These are phyloP conservation scores for Aspergillus quadrilineatus DNA, from an alignment of 2,329 filamentous ascomycete genomes.

Conservation along the genomic window DNA sequence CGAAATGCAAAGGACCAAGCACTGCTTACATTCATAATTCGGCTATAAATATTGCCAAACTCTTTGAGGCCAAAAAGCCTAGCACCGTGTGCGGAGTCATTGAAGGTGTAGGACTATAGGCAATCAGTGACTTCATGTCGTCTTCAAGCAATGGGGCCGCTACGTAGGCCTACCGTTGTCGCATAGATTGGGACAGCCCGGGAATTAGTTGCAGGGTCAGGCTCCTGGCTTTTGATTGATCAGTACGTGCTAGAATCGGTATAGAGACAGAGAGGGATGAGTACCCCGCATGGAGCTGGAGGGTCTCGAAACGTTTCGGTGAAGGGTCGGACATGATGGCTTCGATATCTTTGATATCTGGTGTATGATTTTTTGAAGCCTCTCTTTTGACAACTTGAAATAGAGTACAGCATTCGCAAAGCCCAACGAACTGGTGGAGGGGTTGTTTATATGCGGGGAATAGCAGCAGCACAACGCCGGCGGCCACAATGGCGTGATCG, in stretches of 20 bases:
- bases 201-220: conserved; percentile 78
- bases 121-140: not conserved
- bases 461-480: not conserved
- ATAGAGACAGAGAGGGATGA: conserved; percentile 21
- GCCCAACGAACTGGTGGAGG: not conserved
- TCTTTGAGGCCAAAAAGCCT: conserved; percentile 96
- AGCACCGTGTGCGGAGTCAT: conserved; percentile 93
- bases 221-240: conserved; percentile 62
- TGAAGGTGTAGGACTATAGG: conserved; percentile 78
- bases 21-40: conserved; percentile 79
- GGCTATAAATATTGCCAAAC: conserved; percentile 95
- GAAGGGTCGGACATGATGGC: conserved; percentile 37
- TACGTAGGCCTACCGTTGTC: conserved; percentile 60
- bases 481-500: conserved; percentile 12
- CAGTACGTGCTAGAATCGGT: not conserved
- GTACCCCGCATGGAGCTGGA: conserved; percentile 83
- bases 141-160: not conserved
- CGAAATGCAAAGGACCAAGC: not conserved
- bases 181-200: conserved; percentile 96
- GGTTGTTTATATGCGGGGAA: conserved; percentile 8
- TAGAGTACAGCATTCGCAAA: not conserved
- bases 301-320: conserved; percentile 69
- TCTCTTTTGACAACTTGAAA: not conserved
- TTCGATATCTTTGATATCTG: not conserved
- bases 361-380: not conserved